Percentiles rank a stretch among this genome's conserved stretches.
Evolutionary conservation across 2,329 filamentous ascomycete genomes (phyloP).

Genomic region (Paramyrothecium sp.): DNA sequence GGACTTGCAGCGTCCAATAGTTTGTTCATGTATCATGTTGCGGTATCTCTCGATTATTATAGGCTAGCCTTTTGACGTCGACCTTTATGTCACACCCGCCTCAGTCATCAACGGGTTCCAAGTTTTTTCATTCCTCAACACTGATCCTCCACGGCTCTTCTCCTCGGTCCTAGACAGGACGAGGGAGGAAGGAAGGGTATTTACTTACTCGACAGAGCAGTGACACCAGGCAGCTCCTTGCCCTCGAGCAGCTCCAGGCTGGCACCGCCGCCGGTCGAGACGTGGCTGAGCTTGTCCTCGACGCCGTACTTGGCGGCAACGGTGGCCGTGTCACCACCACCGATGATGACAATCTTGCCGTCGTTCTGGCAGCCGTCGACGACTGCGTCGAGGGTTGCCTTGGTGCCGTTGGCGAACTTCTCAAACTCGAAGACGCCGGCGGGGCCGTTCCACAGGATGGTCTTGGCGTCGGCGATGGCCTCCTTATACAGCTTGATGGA

Average conservation of each 20-base stretch:
- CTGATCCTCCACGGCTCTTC: neutral
- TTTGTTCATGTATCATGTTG: neutral
- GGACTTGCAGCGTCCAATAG: too few relatives aligned
- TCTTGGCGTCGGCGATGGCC: constrained; percentile 85
- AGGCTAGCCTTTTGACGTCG: constrained; percentile 31
- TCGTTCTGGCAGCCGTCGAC: constrained; percentile 71
- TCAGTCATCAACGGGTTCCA: constrained; percentile 27
- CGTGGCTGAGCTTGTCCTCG: constrained; percentile 96
- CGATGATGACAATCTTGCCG: constrained; percentile 97
- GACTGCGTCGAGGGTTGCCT: constrained; percentile 85
- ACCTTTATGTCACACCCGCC: constrained; percentile 25
- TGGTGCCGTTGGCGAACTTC: constrained; percentile 88
- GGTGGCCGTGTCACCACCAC: constrained; percentile 95
- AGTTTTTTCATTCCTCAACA: neutral
- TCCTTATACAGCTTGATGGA: constrained; percentile 84
- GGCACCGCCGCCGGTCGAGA: constrained; percentile 94
- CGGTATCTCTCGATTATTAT: constrained; percentile 16
- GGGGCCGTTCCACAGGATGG: constrained; percentile 98
- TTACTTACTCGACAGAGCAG: constrained; percentile 80
- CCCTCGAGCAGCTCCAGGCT: constrained; percentile 95
- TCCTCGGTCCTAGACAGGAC: too few relatives aligned
- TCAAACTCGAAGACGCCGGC: constrained; percentile 98
- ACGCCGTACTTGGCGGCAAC: constrained; percentile 96
- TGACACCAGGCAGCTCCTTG: constrained; percentile 93
- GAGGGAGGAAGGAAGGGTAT: constrained; percentile 13